Percentiles rank a stretch among this genome's conserved stretches.
These are phyloP conservation scores for Clonostachys solani DNA, from an alignment of 2,329 filamentous ascomycete species.

Conservation along the genomic window DNA sequence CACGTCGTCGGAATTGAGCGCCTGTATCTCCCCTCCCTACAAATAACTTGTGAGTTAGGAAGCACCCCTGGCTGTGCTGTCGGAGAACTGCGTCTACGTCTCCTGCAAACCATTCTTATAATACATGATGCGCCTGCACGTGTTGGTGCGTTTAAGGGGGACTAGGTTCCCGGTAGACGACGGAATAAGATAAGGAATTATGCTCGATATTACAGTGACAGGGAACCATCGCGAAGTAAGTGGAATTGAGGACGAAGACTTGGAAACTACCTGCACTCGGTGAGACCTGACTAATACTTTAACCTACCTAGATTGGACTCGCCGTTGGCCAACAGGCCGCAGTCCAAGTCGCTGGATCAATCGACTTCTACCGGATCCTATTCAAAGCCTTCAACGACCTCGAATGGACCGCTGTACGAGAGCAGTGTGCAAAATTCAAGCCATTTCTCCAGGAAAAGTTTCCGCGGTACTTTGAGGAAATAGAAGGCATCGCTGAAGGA, in stretches of 20 bases:
- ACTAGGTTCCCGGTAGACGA: no score
- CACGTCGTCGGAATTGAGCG: no score
- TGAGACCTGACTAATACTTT: background rate
- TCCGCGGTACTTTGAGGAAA: constrained; percentile 23
- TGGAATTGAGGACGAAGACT: background rate
- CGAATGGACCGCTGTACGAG: constrained; percentile 15
- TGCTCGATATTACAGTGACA: background rate
- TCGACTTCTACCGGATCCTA: constrained; percentile 25
- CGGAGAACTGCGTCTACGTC: no score
- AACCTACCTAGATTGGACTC: background rate
- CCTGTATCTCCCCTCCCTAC: no score
- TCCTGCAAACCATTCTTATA: no score
- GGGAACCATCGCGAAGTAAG: background rate
- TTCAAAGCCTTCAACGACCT: constrained; percentile 23
- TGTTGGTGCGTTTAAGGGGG: no score
- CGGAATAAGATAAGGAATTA: background rate
- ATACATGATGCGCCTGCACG: no score
- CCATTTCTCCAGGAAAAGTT: constrained; percentile 4
- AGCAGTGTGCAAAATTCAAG: background rate
- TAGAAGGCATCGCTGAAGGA: constrained; percentile 49
- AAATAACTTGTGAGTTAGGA: no score
- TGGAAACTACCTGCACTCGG: no score
- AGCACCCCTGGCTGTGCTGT: no score
- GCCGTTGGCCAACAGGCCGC: background rate
- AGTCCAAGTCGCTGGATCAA: constrained; percentile 19